Evolutionary conservation across 495 filamentous ascomycete species (phyloP).

Genomic region (Pseudoneurospora amorphoporcata): DNA sequence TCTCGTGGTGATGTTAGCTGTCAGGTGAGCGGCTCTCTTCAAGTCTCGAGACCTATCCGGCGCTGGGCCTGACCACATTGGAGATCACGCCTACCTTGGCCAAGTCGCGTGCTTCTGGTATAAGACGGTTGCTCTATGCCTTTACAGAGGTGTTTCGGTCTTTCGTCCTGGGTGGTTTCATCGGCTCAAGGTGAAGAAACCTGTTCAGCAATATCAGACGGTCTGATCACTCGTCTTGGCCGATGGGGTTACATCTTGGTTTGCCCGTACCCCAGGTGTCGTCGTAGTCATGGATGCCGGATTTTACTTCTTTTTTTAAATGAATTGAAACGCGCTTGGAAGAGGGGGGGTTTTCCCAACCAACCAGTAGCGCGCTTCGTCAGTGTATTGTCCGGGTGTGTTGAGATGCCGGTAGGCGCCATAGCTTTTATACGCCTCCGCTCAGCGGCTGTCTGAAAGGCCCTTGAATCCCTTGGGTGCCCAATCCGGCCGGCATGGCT

Average conservation of each 20-base stretch:
- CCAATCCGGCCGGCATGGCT: background rate
- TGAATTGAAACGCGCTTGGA: conserved; percentile 23
- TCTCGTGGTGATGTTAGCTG: background rate
- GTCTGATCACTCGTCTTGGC: background rate
- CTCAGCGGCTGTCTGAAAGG: conserved; percentile 4
- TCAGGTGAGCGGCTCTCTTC: background rate
- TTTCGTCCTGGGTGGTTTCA: background rate
- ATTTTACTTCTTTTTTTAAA: conserved; percentile 24
- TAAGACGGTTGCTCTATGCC: background rate
- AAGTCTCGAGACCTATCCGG: background rate
- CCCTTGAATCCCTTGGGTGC: background rate
- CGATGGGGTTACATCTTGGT: background rate
- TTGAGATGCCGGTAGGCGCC: conserved; percentile 6
- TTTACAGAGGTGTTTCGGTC: background rate
- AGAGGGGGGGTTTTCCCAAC: conserved; percentile 5
- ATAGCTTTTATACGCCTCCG: conserved; percentile 2
- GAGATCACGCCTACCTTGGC: background rate
- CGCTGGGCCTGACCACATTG: background rate
- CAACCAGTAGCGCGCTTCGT: conserved; percentile 24
- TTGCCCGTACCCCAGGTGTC: background rate
- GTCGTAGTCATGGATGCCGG: conserved; percentile 3
- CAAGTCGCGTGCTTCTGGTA: background rate
- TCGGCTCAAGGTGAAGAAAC: background rate
- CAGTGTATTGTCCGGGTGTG: conserved; percentile 17
- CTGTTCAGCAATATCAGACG: background rate